Conservation (phyloP, 768 basidiomycete genomes). For the Boletellus sp. region DNA sequence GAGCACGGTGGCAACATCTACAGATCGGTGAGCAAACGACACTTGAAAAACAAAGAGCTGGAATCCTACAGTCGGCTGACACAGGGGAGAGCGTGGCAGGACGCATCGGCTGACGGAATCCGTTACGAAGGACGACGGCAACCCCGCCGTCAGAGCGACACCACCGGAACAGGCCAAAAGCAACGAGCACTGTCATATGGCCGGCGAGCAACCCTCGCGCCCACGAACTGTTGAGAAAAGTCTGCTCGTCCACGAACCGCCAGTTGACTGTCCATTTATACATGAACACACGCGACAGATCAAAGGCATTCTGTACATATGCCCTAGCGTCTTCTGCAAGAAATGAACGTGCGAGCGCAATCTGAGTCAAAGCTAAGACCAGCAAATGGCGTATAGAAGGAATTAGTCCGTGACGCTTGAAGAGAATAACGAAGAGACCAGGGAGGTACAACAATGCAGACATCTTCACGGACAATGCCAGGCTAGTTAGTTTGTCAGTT, state of each 20-base stretch:
- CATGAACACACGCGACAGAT: slow-evolving; percentile 83
- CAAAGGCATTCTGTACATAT: slow-evolving; percentile 78
- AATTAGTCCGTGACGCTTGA: slow-evolving; percentile 65
- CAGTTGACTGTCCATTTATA: slow-evolving; percentile 99
- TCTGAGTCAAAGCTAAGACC: slow-evolving; percentile 42
- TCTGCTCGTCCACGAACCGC: slow-evolving; percentile 78
- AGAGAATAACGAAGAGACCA: slow-evolving; percentile 76
- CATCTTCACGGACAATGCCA: slow-evolving; percentile 92
- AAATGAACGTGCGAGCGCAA: slow-evolving; percentile 68
- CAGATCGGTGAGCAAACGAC: slow-evolving; percentile 12
- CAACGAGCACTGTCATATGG: slow-evolving; percentile 56
- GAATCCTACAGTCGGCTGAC: slow-evolving; percentile 60
- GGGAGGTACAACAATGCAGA: slow-evolving; percentile 87
- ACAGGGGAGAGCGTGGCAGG: slow-evolving; percentile 47
- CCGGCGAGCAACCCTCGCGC: slow-evolving; percentile 60
- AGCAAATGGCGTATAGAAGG: slow-evolving; percentile 47
- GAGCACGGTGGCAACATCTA: slow-evolving; percentile 76
- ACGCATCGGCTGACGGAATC: slow-evolving; percentile 45
- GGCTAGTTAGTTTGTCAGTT: slow-evolving; percentile 8
- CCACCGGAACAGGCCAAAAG: slow-evolving; percentile 76
- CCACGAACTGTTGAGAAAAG: slow-evolving; percentile 65
- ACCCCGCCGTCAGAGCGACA: slow-evolving; percentile 71
- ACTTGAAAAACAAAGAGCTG: neutral
- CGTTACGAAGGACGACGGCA: slow-evolving; percentile 49
- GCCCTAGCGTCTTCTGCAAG: slow-evolving; percentile 52